phyloP scores from a whole-genome alignment of 164 flowering plant genomes.

The Vitis rotundifolia region DNA sequence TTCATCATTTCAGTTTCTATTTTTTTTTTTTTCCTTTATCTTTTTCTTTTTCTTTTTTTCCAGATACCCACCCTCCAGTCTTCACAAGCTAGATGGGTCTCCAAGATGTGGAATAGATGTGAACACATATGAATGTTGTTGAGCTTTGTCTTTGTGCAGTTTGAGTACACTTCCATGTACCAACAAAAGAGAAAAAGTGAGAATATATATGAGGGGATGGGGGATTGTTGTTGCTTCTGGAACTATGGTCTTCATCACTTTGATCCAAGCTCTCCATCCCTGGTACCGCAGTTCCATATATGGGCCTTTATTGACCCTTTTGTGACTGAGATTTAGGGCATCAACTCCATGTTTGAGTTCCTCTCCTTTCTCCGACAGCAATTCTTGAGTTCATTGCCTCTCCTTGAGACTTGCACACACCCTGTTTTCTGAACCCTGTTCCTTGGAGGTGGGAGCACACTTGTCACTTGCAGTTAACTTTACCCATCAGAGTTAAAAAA shows the following conservation, averaged over 20 bases:
- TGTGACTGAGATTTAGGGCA: slow-evolving; percentile 10
- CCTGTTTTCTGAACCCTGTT: not conserved
- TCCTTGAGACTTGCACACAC: not conserved
- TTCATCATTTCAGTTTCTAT: not conserved
- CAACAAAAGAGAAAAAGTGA: no score
- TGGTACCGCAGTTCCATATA: slow-evolving; percentile 1
- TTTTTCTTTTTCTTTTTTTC: not conserved
- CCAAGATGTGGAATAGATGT: no score
- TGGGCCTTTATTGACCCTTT: slow-evolving; percentile 27
- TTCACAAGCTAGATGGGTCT: no score
- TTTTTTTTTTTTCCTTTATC: not conserved
- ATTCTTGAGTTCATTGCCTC: slow-evolving; percentile 1
- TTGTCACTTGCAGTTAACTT: not conserved
- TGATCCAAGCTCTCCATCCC: slow-evolving; percentile 10
- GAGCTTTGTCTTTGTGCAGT: no score
- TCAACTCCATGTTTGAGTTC: slow-evolving; percentile 3
- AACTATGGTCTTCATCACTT: not conserved
- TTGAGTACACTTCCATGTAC: no score
- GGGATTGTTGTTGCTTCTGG: not conserved
- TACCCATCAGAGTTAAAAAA: not conserved
- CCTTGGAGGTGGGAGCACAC: slow-evolving; percentile 2
- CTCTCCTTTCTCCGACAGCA: slow-evolving; percentile 8
- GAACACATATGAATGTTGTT: no score
- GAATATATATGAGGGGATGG: no score
- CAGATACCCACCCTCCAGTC: no score